Base-by-base conservation (phyloP, 1,284 basidiomycete species). In the Anthracocystis panici-leucophaei region DNA sequence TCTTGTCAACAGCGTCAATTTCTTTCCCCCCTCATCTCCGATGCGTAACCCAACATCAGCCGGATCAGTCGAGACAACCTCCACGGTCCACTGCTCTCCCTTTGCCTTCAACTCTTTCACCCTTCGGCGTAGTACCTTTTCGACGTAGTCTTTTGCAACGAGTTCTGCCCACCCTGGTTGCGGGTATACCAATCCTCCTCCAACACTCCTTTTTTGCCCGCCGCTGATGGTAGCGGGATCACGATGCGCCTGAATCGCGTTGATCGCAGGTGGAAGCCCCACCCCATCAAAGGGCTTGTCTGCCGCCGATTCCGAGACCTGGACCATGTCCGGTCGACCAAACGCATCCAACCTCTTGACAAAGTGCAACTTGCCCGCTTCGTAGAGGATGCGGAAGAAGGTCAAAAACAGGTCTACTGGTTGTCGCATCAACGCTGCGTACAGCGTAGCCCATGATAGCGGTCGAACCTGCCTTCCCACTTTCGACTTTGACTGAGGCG, bases 311-410 rank as follows among this genome's bases (percentile, higher is more conserved):
- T 71, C 65, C 20, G 27, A 20, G 5, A 25, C 11, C 55, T 79
- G 69, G 5, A 75, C 82, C 79, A 61, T 82, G 55, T 92, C 91
- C 0, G 92, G 92, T 5, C 91, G 86, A 14, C 89, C 87, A 73
- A 88, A 92, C 0, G 92, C 89, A 61, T 89, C 88, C 6, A 93
- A 86, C 5, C 88, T 84, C 77, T 90, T 90, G 23, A 80, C 68
- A 77, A 91, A 92, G 79, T 92, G 91, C 56, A 93, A 83, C n/a
- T 88, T 87, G 84, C 87, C 89, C 0, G 92, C 91, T 57, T 91
- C 88, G 58, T 88, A 90, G 3, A 90, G 82, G 57, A 92, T 92
- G n/a, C 92, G 87, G 1, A 88, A 87, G 54, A 90, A 87, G 0
- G 90, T 89, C 12, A 91, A 85, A 27, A 92, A 84, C 7, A 93